Evolutionary conservation across 163 green algal genomes (phyloP).

Genomic region (Scenedesmus sp.): DNA sequence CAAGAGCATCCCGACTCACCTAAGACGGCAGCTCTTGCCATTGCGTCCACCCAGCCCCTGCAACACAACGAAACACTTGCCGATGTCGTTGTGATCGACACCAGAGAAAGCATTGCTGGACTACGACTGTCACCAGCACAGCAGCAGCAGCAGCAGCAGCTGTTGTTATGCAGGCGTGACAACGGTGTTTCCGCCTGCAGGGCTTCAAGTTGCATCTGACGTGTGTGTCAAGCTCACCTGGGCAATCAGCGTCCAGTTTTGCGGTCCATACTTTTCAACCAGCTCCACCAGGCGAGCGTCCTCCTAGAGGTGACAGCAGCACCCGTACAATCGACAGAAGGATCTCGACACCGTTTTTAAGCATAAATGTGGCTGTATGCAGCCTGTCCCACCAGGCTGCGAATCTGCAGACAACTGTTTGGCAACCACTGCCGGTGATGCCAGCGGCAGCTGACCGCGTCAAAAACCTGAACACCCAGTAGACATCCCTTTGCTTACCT

Average conservation of each 20-base stretch:
- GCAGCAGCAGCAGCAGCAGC: neutral
- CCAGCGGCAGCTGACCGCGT: neutral
- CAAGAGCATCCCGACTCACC: neutral
- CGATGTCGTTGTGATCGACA: neutral
- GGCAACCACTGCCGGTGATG: neutral
- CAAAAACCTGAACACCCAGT: neutral
- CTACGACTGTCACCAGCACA: neutral
- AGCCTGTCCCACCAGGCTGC: neutral
- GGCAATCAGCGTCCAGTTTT: conserved; percentile 79
- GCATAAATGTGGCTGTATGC: neutral
- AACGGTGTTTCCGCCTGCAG: neutral
- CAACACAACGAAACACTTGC: neutral
- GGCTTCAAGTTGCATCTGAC: neutral
- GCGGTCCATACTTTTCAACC: conserved; percentile 69
- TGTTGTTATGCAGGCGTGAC: neutral
- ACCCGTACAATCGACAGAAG: neutral
- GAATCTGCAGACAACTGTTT: neutral
- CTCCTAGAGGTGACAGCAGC: conserved; percentile 61
- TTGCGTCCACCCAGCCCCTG: conserved; percentile 64
- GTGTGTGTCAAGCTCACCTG: conserved; percentile 26
- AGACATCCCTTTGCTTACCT: neutral
- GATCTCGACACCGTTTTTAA: neutral
- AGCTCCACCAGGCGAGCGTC: conserved; percentile 74
- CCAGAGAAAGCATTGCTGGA: neutral
- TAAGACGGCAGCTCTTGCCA: conserved; percentile 80